Evolutionary conservation across 2,329 filamentous ascomycete genomes (phyloP), one percentile per base, ranked within the genome.

Genomic region (Fusarium sp.): DNA sequence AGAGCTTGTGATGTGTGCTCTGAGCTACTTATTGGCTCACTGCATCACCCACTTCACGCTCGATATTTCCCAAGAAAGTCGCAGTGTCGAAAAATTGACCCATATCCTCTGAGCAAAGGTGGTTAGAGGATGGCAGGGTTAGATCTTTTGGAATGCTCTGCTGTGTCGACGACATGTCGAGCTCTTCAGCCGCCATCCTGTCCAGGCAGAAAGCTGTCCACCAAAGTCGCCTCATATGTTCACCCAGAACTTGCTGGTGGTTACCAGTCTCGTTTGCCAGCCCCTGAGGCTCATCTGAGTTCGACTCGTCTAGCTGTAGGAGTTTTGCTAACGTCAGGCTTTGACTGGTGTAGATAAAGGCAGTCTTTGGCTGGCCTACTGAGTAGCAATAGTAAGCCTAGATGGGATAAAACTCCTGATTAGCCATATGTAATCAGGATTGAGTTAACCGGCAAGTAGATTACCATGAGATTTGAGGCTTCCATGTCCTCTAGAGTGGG

Each of bases 241-340:
- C 54, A 15, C 3, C 36, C 2, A 1, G 2, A 3, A 38, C 9
- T 2, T 0, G 0, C 7, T 4, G 26, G 11, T 3, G 7, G 8
- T 28, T 6, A 0, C 9, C 4, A 4, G 10, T 28, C 15, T n/a
- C 6, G 2, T 1, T 13, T 31, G 5, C 20, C 0, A 6, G 4
- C 2, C 4, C 11, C 1, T 2, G 0, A 1, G 5, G 2, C 5
- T 8, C 1, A 3, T 22, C 20, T 6, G 38, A 20, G 3, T 26
- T 3, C 3, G 7, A 7, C 3, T 26, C 17, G 4, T 43, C 48
- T 15, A 54, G 20, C 0, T 36, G 38, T 0, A 54, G 20, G 1
- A 58, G 3, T 5, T 31, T 43, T 5, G 48, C 17, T 5, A 58
- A 2, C 11, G 38, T 9, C 9, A 36, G 7, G 15, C 54, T 43